Percentiles rank a stretch among this genome's conserved stretches.
Evolutionary conservation across 2,329 filamentous ascomycete genomes (phyloP).

Genomic region (Madurella fahalii): DNA sequence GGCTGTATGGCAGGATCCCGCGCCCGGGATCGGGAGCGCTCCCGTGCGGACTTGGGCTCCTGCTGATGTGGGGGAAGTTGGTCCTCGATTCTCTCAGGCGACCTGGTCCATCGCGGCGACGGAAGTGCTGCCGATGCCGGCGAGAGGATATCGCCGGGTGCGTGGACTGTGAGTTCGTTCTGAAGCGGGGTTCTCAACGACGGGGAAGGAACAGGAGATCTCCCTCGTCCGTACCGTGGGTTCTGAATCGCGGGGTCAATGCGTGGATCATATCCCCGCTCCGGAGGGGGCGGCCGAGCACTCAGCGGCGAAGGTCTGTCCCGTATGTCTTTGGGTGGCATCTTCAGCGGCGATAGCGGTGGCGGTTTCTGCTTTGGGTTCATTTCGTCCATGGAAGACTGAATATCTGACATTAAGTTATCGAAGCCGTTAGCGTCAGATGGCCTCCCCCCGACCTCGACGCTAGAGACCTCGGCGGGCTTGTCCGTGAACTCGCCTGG

Average conservation of each 20-base stretch:
- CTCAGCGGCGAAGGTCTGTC: slow-evolving; percentile 27
- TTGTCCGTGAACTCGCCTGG: slow-evolving; percentile 58
- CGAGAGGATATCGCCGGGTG: slow-evolving; percentile 6
- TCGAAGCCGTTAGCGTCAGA: slow-evolving; percentile 47
- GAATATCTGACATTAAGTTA: slow-evolving; percentile 52
- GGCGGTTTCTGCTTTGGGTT: slow-evolving; percentile 29
- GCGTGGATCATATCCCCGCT: slow-evolving; percentile 33
- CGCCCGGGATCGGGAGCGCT: slow-evolving; percentile 6
- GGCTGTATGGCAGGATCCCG: slow-evolving; percentile 1
- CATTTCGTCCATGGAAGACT: slow-evolving; percentile 45
- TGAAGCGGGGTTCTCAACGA: neutral
- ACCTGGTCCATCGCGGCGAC: slow-evolving; percentile 17
- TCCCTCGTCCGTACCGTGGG: slow-evolving; percentile 22
- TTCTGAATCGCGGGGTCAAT: slow-evolving; percentile 33
- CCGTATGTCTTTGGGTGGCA: slow-evolving; percentile 23
- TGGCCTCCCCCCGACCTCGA: slow-evolving; percentile 35
- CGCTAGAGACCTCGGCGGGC: slow-evolving; percentile 44
- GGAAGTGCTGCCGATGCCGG: slow-evolving; percentile 13
- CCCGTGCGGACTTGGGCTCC: neutral
- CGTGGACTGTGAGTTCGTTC: neutral
- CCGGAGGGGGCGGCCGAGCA: slow-evolving; percentile 20
- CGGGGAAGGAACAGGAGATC: slow-evolving; percentile 28
- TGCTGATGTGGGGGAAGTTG: neutral
- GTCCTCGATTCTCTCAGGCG: slow-evolving; percentile 10
- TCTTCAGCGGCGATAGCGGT: slow-evolving; percentile 19